Evolutionary conservation across 1,284 basidiomycete genomes (phyloP).

Genomic region (Melampsora americana): DNA sequence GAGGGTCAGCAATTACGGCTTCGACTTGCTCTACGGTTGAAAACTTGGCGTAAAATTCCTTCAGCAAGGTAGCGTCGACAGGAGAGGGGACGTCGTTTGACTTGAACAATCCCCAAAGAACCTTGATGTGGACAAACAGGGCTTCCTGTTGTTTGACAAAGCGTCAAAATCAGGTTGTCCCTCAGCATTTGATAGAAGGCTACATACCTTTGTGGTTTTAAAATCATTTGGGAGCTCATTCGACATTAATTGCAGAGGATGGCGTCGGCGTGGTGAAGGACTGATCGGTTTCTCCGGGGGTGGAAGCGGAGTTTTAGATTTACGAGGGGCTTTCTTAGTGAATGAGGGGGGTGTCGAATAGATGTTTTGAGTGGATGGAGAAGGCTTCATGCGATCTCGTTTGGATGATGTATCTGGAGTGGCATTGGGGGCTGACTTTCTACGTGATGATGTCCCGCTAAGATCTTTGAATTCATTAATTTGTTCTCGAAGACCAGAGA

Average conservation of each 20-base stretch:
- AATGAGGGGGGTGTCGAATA: background rate
- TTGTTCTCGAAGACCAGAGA: background rate
- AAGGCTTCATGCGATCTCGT: background rate
- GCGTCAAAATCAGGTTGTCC: background rate
- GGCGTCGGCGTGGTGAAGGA: background rate
- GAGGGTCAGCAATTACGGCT: background rate
- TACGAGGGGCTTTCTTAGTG: background rate
- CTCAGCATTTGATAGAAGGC: background rate
- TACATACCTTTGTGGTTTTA: background rate
- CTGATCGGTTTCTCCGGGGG: background rate
- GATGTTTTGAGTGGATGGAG: background rate
- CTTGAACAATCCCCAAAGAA: conserved; percentile 11
- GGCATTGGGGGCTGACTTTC: background rate
- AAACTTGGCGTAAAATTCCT: conserved; percentile 20
- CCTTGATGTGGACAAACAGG: conserved; percentile 26
- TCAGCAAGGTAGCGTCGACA: background rate
- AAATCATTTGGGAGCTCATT: background rate
- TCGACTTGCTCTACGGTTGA: conserved; percentile 7
- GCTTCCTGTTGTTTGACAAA: conserved; percentile 9
- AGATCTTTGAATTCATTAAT: background rate
- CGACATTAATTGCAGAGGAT: background rate
- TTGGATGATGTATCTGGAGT: background rate
- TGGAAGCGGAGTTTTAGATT: background rate
- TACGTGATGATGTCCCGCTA: background rate
- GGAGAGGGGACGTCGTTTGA: conserved; percentile 13